Base-by-base conservation (phyloP, 1,284 basidiomycete species). In the Microbotryomycetes sp. region DNA sequence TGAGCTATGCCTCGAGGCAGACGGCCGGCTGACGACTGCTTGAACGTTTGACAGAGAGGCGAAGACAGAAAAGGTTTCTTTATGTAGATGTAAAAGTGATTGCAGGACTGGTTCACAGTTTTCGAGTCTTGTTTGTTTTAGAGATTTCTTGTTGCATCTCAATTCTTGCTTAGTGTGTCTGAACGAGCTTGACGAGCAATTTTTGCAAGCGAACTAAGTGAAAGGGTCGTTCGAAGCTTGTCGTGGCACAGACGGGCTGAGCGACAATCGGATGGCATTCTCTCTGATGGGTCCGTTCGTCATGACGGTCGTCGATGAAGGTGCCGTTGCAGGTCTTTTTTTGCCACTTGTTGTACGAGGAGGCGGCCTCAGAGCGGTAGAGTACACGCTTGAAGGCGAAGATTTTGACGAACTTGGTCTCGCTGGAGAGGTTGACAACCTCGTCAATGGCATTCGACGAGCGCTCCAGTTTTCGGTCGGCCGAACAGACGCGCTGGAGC, bases 1-100 rank as follows among this genome's bases (percentile, higher is more conserved):
- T 28, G n/a, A n/a, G n/a, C n/a, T n/a, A n/a, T n/a, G n/a, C n/a
- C n/a, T n/a, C n/a, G n/a, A n/a, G n/a, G n/a, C n/a, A n/a, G n/a
- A n/a, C n/a, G n/a, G n/a, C n/a, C n/a, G n/a, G n/a, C n/a, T n/a
- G n/a, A n/a, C n/a, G n/a, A n/a, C n/a, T n/a, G n/a, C 47, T 21
- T 6, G 7, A 18, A 11, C n/a, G 13, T n/a, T 53, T 21, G 7
- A 21, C 55, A 57, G 55, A 26, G 55, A 26, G 30, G 28, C n/a
- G n/a, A 49, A 46, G 55, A 57, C 35, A 45, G 55, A 27, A 28
- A 57, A 23, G 55, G 55, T 11, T 57, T 51, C 55, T 50, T 57
- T 9, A 41, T 41, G 35, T 41, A 18, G 18, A 11, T 41, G 35
- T n/a, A n/a, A n/a, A 41, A 41, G 9, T 41, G 35, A 11, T 41